Base-by-base conservation (phyloP, 2,329 filamentous ascomycete species). In the Colletotrichum tofieldiae region DNA sequence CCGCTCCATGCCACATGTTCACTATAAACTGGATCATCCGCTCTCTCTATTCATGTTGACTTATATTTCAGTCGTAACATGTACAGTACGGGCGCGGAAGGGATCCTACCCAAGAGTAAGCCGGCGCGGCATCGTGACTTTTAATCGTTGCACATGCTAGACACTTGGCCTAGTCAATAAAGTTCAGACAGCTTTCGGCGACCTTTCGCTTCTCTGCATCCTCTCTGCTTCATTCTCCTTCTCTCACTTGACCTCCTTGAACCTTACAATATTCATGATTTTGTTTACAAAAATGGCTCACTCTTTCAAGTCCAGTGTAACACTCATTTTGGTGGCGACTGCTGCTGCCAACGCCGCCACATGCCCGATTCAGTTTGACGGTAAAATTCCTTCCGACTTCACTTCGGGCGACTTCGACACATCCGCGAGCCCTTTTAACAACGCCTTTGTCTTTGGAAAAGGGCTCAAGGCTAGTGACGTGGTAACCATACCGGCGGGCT, bases 401-500 rank as follows among this genome's bases (percentile, higher is more conserved):
- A 78, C 78, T 3, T 75, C 80, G 8, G 77, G 80, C 49, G 77
- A 81, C 9, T 87, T 88, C 65, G 85, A 86, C 75, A 76, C 77
- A 5, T 79, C 79, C 45, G 83, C 67, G 1, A 54, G 81, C 67
- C 79, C 87, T 32, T 91, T 85, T 81, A 87, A 85, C 79, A 83
- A 87, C 0, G 80, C 79, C 65, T 88, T 83, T 75, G 86, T 89
- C 63, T 85, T 89, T 75, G 88, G 88, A 49, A 81, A 86, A 73
- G 84, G 85, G 74, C 80, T 89, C 20, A 85, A 82, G 5, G 88
- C 86, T 82, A 86, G 84, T 66, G 76, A 86, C 66, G 83, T 89
- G 35, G 78, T 90, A 37, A 78, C 86, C 61, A 83, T 89, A 56
- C 87, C 86, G 0, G 18, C n/a, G 8, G 61, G 43, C 4, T 7